Base-by-base conservation (phyloP, 2,329 filamentous ascomycete species). In the Sporothrix dimorphospora region DNA sequence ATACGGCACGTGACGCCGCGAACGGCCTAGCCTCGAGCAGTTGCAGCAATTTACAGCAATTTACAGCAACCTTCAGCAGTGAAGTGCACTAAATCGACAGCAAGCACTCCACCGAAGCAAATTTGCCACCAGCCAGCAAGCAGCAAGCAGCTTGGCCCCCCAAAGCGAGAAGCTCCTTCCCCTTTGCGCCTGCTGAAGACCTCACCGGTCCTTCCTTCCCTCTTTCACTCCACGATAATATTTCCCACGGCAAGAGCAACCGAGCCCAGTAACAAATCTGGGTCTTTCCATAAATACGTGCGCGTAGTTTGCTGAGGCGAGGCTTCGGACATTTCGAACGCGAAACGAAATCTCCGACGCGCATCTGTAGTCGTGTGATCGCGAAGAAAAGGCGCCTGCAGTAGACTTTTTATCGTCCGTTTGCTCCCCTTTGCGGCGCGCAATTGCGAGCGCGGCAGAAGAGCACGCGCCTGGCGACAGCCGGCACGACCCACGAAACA, bases 291-390 rank as follows among this genome's bases (percentile, higher is more conserved):
- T 24, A 63, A 65, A 24, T 59, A 59, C 38, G 21, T 65, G 59
- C 59, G 59, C 59, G 59, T 65, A 65, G 59, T 45, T 27, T 65
- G 24, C 34, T 45, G 59, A 16, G 40, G 59, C 59, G 12, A 21
- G 21, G 38, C 59, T 65, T 65, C 38, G 21, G 38, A 45, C 59
- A 65, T 65, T 6, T 19, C 30, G 16, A 45, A 65, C 59, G 59
- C 59, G 38, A 47, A 21, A 8, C 11, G 11, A 38, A 45, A 45
- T n/a, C 30, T 40, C 38, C 42, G 45, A 47, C 63, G 63, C 63
- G 42, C 42, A 66, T 21, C 63, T 34, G 63, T 66, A 66, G 63
- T 66, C 63, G 63, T 66, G 63, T 66, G 63, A 66, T 66, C 42
- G 42, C 63, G 42, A 47, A 21, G n/a, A 34, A 66, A 63, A 14